phyloP scores from a whole-genome alignment of 352 stramenopile genomes.

The Globisporangium orthogonon region DNA sequence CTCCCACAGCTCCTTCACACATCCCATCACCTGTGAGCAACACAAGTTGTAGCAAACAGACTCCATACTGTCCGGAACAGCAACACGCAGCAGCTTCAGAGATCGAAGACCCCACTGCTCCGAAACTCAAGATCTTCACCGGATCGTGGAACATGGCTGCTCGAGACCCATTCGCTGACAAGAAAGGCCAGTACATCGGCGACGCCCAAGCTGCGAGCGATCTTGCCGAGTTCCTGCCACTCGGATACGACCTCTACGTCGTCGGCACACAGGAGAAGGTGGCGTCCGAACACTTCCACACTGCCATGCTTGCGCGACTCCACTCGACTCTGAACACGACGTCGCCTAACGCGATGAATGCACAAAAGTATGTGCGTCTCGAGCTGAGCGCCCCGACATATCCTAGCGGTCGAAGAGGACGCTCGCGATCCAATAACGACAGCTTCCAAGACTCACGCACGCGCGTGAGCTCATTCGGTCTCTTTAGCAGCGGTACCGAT shows the following conservation, averaged over 20 bases:
- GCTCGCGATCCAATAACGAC: slow-evolving; percentile 5
- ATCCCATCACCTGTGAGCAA: not conserved
- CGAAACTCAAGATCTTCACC: slow-evolving; percentile 48
- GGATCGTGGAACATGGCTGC: slow-evolving; percentile 76
- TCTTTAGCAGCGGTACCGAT: slow-evolving; percentile 5
- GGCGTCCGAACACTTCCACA: slow-evolving; percentile 46
- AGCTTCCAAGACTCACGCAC: slow-evolving; percentile 13
- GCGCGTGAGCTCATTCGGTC: slow-evolving; percentile 12
- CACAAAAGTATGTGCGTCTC: slow-evolving; percentile 3
- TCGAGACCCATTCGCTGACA: slow-evolving; percentile 42
- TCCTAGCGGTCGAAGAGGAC: slow-evolving; percentile 3
- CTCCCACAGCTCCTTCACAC: not conserved
- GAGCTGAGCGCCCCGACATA: slow-evolving; percentile 2
- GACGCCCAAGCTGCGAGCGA: slow-evolving; percentile 25
- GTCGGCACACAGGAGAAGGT: slow-evolving; percentile 69
- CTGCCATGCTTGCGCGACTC: slow-evolving; percentile 39
- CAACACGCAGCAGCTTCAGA: too few species aligned
- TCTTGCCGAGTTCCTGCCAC: slow-evolving; percentile 38
- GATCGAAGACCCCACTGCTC: not conserved
- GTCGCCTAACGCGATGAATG: slow-evolving; percentile 1
- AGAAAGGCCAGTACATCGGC: slow-evolving; percentile 36
- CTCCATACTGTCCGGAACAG: too few species aligned
- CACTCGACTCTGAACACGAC: slow-evolving; percentile 14
- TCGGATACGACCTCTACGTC: slow-evolving; percentile 73
- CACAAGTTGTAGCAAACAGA: not conserved